Conservation (phyloP, 495 filamentous ascomycete species). For the Emericellopsis terricola region DNA sequence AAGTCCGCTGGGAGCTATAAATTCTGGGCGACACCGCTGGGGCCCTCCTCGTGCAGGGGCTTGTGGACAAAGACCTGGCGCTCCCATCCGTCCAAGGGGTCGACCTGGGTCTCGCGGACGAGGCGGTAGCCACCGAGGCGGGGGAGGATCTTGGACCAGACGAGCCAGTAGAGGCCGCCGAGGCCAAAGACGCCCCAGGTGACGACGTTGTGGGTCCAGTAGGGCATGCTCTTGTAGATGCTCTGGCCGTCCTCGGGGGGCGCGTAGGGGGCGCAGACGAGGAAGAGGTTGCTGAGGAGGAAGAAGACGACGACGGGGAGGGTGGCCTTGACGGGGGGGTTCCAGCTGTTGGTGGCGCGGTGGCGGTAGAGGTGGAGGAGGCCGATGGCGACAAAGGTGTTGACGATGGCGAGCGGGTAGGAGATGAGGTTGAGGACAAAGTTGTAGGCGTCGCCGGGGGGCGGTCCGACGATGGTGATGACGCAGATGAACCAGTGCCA, state of each 20-base stretch:
- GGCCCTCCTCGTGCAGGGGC: too few species aligned
- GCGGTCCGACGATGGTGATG: conserved; percentile 43
- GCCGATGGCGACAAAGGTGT: conserved; percentile 37
- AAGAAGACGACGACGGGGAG: conserved; percentile 27
- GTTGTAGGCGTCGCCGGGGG: conserved; percentile 46
- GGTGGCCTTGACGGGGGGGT: conserved; percentile 22
- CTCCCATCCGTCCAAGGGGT: conserved; percentile 25
- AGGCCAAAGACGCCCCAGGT: conserved; percentile 22
- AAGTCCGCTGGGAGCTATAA: too few species aligned
- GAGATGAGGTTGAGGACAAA: conserved; percentile 45
- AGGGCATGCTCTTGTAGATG: conserved; percentile 21
- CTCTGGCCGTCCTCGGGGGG: conserved; percentile 22
- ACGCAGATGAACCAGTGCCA: conserved; percentile 42
- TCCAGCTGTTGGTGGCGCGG: conserved; percentile 20
- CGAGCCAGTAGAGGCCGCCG: conserved; percentile 49
- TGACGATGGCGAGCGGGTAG: conserved; percentile 42
- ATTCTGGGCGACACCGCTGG: too few species aligned
- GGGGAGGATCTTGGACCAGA: conserved; percentile 49
- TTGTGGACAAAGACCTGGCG: conserved; percentile 15
- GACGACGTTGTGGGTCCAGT: conserved; percentile 29
- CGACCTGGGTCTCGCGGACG: conserved; percentile 29
- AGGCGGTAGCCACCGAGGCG: conserved; percentile 37
- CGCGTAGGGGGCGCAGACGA: conserved; percentile 25
- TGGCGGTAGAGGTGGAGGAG: conserved; percentile 38
- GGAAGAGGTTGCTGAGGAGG: conserved; percentile 28